Conservation (phyloP, 148 eudicot species). For the Dysphania ambrosioides region DNA sequence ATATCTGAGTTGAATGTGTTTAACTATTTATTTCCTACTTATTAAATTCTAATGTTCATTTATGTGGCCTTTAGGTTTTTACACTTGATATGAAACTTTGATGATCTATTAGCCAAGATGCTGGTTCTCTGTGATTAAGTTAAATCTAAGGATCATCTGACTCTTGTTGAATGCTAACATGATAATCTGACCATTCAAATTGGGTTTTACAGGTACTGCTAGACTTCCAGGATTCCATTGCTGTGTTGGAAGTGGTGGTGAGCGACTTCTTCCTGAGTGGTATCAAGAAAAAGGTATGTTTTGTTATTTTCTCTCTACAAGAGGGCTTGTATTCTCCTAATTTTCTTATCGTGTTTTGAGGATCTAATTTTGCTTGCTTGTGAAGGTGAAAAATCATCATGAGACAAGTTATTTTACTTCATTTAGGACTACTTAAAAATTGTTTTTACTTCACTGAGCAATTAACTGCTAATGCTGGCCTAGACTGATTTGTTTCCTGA, state of each 20-base stretch:
- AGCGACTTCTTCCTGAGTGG: constrained; percentile 91
- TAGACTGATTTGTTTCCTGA: too few species aligned
- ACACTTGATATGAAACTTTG: background rate
- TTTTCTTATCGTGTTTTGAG: background rate
- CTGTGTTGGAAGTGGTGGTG: constrained; percentile 98
- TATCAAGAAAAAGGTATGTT: constrained; percentile 77
- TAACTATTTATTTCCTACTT: background rate
- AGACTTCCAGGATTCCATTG: constrained; percentile 96
- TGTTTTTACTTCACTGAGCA: too few species aligned
- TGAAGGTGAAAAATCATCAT: background rate
- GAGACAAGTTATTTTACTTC: background rate
- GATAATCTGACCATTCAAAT: constrained; percentile 1
- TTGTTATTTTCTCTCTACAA: background rate
- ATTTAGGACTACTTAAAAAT: too few species aligned
- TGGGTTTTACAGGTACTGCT: constrained; percentile 70
- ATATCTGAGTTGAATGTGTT: background rate
- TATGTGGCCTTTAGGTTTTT: background rate
- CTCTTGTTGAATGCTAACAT: background rate
- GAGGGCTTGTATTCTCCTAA: background rate
- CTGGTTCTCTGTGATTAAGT: background rate
- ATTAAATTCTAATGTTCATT: background rate
- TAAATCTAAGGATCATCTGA: background rate
- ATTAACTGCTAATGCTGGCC: too few species aligned
- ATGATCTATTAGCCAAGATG: background rate
- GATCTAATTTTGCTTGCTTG: background rate